A percentile compares a stretch with the other conserved stretches of the same genome.
These are phyloP conservation scores for Xylaria nigripes DNA, from an alignment of 495 filamentous ascomycete genomes.

Conservation along the genomic window DNA sequence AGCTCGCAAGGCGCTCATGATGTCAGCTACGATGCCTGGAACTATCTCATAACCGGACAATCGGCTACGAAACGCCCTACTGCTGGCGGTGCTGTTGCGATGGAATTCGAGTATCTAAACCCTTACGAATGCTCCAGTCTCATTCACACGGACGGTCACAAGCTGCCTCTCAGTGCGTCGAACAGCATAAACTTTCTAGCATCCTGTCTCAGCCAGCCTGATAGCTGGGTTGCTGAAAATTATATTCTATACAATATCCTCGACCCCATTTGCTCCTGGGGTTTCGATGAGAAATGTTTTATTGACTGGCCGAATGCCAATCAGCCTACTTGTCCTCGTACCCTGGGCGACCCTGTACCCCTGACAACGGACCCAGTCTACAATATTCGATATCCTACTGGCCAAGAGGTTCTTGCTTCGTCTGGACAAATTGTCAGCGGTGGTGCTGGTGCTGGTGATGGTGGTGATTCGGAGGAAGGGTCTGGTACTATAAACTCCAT, in stretches of 20 bases:
- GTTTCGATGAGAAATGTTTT: constrained; percentile 35
- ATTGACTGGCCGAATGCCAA: constrained; percentile 41
- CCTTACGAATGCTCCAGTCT: constrained; percentile 30
- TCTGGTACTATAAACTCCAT: neutral
- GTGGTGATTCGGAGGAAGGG: neutral
- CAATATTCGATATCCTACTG: constrained; percentile 39
- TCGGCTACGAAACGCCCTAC: constrained; percentile 37
- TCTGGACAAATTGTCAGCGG: constrained; percentile 26
- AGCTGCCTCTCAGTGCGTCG: constrained; percentile 40
- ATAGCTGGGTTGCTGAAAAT: constrained; percentile 26
- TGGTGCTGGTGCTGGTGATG: neutral
- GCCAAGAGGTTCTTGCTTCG: constrained; percentile 32
- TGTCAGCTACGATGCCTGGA: constrained; percentile 45
- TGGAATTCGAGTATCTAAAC: constrained; percentile 34
- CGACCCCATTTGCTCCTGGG: constrained; percentile 24
- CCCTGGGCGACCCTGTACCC: constrained; percentile 28
- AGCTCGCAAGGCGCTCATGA: constrained; percentile 41
- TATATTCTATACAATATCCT: constrained; percentile 28
- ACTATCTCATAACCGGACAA: constrained; percentile 38
- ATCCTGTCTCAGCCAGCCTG: constrained; percentile 30
- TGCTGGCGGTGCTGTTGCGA: constrained; percentile 34
- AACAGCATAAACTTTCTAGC: constrained; percentile 45
- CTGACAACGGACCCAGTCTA: constrained; percentile 36
- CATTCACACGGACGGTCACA: constrained; percentile 34
- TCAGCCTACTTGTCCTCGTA: constrained; percentile 33